A percentile compares a stretch with the other conserved stretches of the same genome.
Conservation (phyloP, 2,329 filamentous ascomycete species). For the Cytospora piceicola region DNA sequence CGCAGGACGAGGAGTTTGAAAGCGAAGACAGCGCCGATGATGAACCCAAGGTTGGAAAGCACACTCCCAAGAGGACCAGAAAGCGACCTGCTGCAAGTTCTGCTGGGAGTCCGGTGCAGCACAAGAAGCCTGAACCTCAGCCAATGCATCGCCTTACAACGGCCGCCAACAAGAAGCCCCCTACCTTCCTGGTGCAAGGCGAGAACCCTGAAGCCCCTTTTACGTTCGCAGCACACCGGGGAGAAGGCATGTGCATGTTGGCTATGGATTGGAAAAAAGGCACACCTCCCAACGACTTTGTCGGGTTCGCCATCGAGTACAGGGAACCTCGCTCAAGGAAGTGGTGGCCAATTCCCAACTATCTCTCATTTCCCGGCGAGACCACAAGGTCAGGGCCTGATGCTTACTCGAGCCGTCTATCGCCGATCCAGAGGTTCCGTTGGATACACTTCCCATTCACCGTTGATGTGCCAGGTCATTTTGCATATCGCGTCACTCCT, state of each 20-base stretch:
- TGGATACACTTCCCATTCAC: slow-evolving; percentile 34
- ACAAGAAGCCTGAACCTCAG: slow-evolving; percentile 22
- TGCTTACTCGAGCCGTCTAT: slow-evolving; percentile 33
- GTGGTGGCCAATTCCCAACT: slow-evolving; percentile 32
- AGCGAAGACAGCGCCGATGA: slow-evolving; percentile 12
- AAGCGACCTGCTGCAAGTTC: slow-evolving; percentile 26
- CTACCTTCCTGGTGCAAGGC: slow-evolving; percentile 31
- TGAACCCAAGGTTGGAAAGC: slow-evolving; percentile 4
- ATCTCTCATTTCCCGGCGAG: slow-evolving; percentile 31
- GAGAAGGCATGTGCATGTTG: slow-evolving; percentile 33
- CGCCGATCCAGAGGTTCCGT: slow-evolving; percentile 33
- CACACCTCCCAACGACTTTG: slow-evolving; percentile 32
- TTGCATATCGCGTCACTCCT: slow-evolving; percentile 32
- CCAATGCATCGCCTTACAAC: slow-evolving; percentile 26
- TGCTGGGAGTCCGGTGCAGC: slow-evolving; percentile 22
- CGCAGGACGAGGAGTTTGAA: slow-evolving; percentile 14
- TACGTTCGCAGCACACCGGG: slow-evolving; percentile 31
- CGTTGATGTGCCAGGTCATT: slow-evolving; percentile 30
- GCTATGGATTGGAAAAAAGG: slow-evolving; percentile 34
- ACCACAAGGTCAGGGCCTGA: slow-evolving; percentile 28
- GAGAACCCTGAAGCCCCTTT: slow-evolving; percentile 32
- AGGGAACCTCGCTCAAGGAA: slow-evolving; percentile 29
- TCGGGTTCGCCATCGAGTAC: slow-evolving; percentile 34
- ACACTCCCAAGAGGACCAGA: slow-evolving; percentile 16
- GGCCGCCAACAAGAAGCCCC: slow-evolving; percentile 31